Evolutionary conservation across 2,329 filamentous ascomycete genomes (phyloP), one percentile per base, ranked within the genome.

Genomic region (Aureobasidium zeae): DNA sequence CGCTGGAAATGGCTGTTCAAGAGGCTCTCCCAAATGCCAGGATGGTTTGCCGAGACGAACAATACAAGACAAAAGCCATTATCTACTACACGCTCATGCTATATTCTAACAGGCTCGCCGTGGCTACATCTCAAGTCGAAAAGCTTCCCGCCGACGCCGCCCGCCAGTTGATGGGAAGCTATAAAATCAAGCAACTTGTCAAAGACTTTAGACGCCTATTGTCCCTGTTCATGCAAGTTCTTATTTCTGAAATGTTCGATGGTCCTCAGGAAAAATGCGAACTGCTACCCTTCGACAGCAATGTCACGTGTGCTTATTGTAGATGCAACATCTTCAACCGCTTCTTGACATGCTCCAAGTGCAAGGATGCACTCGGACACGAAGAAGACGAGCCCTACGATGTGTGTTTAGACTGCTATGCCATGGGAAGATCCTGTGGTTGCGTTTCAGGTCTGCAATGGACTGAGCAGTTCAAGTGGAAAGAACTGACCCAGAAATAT

Each of bases 21-120:
- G 91, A 96, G 65, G 87, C 89, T 1, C 71, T 98, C 2, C 87
- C 88, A 0, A 86, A 87, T 53, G 86, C 88, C 8, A 77, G 87
- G 10, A 76, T 95, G 53, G 89, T 96, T 2, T 96, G 91, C 58
- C 83, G 91, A 26, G 91, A 98, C 53, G 91, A 98, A 60, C 89
- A 96, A 61, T 98, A 98, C 70, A 96, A 96, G 62, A 95, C 94
- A 66, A 96, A 96, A 61, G 86, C 88, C 4, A 95, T 96, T 46
- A 73, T 95, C 32, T 94, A 88, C 61, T 94, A 81, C 58, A 86
- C 87, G 0, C 70, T 96, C 3, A 68, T 81, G 9, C 91, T 87
- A 55, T 96, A 96, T 59, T 74, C 72, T 1, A 61, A 61, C 5
- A 60, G 76, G 20, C 65, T 82, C 49, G 67, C 69, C n/a, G 69